Percentiles rank a stretch among this genome's conserved stretches.
phyloP scores from a whole-genome alignment of 345 rosid species.

The Syzygium aromaticum region DNA sequence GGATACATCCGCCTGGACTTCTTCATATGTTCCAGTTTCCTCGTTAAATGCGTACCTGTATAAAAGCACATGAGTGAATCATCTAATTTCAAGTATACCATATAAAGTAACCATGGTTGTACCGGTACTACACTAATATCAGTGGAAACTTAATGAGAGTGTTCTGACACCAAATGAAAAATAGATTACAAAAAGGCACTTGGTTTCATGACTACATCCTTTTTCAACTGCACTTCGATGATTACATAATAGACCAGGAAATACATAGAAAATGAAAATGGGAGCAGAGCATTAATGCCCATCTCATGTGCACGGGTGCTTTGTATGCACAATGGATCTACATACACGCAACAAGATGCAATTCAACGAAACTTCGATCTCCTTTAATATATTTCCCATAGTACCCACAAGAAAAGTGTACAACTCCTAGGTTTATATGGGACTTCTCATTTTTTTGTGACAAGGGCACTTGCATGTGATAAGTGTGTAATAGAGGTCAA shows the following conservation, averaged over 20 bases:
- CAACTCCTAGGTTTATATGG: background rate
- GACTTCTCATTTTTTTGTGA: background rate
- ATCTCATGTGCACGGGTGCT: background rate
- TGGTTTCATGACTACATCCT: background rate
- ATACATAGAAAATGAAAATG: background rate
- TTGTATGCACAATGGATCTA: background rate
- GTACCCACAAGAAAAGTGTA: background rate
- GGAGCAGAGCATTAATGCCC: background rate
- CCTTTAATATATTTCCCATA: background rate
- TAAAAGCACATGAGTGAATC: background rate
- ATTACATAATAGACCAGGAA: background rate
- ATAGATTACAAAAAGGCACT: background rate
- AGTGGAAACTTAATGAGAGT: background rate
- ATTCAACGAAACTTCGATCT: background rate
- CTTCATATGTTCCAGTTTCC: constrained; percentile 40
- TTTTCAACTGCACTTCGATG: background rate
- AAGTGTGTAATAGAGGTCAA: background rate
- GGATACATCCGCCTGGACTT: constrained; percentile 19
- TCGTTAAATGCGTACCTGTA: constrained; percentile 52
- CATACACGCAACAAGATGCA: background rate
- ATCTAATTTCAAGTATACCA: background rate
- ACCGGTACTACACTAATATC: background rate
- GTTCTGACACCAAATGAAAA: background rate
- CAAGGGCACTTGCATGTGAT: background rate
- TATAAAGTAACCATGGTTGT: background rate